Percentiles rank a stretch among this genome's conserved stretches.
These are phyloP conservation scores for Stachybotrys elegans DNA, from an alignment of 2,329 filamentous ascomycete species.

Conservation along the genomic window DNA sequence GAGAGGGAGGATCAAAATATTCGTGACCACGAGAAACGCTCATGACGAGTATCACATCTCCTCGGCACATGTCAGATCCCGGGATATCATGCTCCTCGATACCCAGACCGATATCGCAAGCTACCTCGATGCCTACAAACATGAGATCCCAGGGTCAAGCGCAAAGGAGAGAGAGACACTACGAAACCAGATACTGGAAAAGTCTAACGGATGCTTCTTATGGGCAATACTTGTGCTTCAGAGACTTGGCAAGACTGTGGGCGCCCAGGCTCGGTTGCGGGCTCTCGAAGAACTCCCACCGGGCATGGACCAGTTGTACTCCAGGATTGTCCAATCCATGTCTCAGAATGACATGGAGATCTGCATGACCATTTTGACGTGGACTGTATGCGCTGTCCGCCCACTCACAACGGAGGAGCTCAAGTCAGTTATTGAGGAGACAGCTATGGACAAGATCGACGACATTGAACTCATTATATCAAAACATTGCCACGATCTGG, in stretches of 20 bases:
- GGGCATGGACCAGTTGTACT: conserved; percentile 1
- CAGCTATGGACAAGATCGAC: background rate
- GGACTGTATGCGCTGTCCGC: background rate
- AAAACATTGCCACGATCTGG: background rate
- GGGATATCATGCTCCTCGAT: background rate
- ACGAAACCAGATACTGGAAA: background rate
- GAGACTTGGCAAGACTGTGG: background rate
- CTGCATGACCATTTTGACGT: background rate
- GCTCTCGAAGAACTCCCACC: background rate
- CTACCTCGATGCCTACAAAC: conserved; percentile 1
- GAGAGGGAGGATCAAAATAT: background rate
- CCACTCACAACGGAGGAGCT: background rate
- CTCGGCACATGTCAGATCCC: background rate
- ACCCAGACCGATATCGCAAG: conserved; percentile 1
- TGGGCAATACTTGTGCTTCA: conserved; percentile 1
- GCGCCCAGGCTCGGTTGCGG: background rate
- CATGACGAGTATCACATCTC: background rate
- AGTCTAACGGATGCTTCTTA: background rate
- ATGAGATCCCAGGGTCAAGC: conserved; percentile 1
- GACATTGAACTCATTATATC: background rate
- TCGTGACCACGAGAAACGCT: background rate
- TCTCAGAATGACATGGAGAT: background rate
- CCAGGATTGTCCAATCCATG: conserved; percentile 1
- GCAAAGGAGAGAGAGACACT: background rate
- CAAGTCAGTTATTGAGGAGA: conserved; percentile 1